Evolutionary conservation across 805 yeast species (phyloP).

Genomic region (Candida ulmi): DNA sequence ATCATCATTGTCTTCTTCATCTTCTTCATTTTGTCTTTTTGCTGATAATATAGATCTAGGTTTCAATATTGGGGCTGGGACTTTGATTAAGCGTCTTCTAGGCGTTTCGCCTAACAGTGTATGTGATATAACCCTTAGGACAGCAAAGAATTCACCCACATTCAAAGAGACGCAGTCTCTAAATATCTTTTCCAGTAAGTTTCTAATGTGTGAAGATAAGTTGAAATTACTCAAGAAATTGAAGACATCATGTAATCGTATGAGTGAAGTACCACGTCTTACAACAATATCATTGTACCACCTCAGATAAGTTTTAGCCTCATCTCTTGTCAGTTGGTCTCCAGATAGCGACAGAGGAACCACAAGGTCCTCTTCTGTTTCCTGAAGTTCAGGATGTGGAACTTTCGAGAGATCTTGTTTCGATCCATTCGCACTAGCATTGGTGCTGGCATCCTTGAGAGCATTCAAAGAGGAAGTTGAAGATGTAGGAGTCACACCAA

Average conservation of each 20-base stretch:
- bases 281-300: slow-evolving; percentile 88
- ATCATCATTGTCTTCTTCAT: slow-evolving; percentile 23
- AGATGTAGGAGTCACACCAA: slow-evolving; percentile 31
- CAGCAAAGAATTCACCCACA: slow-evolving; percentile 88
- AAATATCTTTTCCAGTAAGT: slow-evolving; percentile 46
- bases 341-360: slow-evolving; percentile 63
- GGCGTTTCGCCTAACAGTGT: slow-evolving; percentile 47
- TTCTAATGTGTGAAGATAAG: slow-evolving; percentile 44
- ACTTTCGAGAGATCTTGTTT: not conserved
- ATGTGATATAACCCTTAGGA: slow-evolving; percentile 75
- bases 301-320: slow-evolving; percentile 77
- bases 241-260: slow-evolving; percentile 73
- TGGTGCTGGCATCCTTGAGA: slow-evolving; percentile 3
- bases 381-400: slow-evolving; percentile 9
- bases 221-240: slow-evolving; percentile 74
- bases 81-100: slow-evolving; percentile 42
- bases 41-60: slow-evolving; percentile 75
- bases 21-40: slow-evolving; percentile 43
- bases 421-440: not conserved
- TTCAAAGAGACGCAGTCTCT: slow-evolving; percentile 55
- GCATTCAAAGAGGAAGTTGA: slow-evolving; percentile 15
- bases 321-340: slow-evolving; percentile 68
- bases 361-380: slow-evolving; percentile 31
- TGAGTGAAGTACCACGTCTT: slow-evolving; percentile 60
- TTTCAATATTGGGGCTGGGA: slow-evolving; percentile 62